These are phyloP conservation scores for Litsea cubeba DNA, from an alignment of 164 flowering plant species.

Conservation along the genomic window DNA sequence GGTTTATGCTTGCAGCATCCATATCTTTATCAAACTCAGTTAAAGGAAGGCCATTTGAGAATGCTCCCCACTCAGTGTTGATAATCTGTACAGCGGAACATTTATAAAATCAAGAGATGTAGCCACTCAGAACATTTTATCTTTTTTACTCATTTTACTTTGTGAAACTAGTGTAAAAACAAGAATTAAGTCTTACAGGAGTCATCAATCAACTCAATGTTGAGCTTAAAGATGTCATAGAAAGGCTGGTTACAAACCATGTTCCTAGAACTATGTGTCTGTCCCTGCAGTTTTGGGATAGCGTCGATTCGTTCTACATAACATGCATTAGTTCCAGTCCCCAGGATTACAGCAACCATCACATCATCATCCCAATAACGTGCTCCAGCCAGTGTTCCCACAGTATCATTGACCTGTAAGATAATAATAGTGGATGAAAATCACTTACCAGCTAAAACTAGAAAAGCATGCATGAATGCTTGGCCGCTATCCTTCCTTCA, in stretches of 20 bases:
- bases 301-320: conserved; percentile 64
- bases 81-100: conserved; percentile 45
- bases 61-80: conserved; percentile 92
- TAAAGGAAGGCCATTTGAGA: conserved; percentile 68
- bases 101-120: background rate
- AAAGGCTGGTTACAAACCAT: conserved; percentile 39
- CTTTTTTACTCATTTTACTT: background rate
- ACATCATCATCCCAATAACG: conserved; percentile 82
- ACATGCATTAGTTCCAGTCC: conserved; percentile 97
- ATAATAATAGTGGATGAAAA: background rate
- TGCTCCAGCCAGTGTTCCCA: conserved; percentile 90
- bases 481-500: background rate
- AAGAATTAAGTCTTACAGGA: background rate
- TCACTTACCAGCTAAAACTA: background rate
- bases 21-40: conserved; percentile 66
- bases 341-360: conserved; percentile 84
- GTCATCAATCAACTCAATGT: background rate
- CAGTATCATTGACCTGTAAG: conserved; percentile 78
- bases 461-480: background rate
- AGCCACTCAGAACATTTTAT: background rate
- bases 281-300: conserved; percentile 53
- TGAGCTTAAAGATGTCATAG: background rate
- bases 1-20: conserved; percentile 88
- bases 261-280: conserved; percentile 36
- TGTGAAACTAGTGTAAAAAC: background rate